Conservation (phyloP, 371 early-diverging fungal species). For the Actinomortierella ambigua region DNA sequence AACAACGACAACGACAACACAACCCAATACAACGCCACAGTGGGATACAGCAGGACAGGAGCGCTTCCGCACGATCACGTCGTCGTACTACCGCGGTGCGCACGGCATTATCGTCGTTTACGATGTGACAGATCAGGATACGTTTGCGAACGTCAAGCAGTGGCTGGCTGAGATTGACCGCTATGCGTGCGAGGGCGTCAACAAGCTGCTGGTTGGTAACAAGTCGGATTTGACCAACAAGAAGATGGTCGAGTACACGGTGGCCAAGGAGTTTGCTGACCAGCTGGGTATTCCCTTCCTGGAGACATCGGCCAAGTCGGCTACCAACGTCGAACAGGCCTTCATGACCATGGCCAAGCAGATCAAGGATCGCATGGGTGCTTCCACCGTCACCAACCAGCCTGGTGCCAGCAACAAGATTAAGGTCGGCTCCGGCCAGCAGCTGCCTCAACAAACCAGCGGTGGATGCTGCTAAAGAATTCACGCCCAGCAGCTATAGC, state of each 20-base stretch:
- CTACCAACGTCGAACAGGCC: conserved; percentile 94
- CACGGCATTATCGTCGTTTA: conserved; percentile 99
- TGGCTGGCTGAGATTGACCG: conserved; percentile 99
- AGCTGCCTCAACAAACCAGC: conserved; percentile 39
- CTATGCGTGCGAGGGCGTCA: conserved; percentile 90
- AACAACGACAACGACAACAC: no score
- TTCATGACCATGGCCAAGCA: conserved; percentile 95
- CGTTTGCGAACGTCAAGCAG: conserved; percentile 89
- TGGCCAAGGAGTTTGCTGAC: conserved; percentile 89
- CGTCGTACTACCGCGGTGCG: conserved; percentile 98
- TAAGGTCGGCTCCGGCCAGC: conserved; percentile 46
- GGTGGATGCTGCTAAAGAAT: conserved; percentile 41
- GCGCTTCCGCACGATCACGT: conserved; percentile 98
- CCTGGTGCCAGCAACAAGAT: conserved; percentile 39
- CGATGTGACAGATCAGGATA: conserved; percentile 96
- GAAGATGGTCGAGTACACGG: conserved; percentile 79
- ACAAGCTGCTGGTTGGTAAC: conserved; percentile 98
- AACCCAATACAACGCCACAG: no score
- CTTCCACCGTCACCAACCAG: conserved; percentile 35
- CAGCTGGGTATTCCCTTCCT: conserved; percentile 86
- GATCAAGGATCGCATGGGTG: conserved; percentile 53
- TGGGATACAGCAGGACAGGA: conserved; percentile 99
- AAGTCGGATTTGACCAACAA: conserved; percentile 96
- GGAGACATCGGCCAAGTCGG: conserved; percentile 94
- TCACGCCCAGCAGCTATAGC: no score